Evolutionary conservation across 164 flowering plant genomes (phyloP).

Genomic region (Magnolia changhungtana): DNA sequence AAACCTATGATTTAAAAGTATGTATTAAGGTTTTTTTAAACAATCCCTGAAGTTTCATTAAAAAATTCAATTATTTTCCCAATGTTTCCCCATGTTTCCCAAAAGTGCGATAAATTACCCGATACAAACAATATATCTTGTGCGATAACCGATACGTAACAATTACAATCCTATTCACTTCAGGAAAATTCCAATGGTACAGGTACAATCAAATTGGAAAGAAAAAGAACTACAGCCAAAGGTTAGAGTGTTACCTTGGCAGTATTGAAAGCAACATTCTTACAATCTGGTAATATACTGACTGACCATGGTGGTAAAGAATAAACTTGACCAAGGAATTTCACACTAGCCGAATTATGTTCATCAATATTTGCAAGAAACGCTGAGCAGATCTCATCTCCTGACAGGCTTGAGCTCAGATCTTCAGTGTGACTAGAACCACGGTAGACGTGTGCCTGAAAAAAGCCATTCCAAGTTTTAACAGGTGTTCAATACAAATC

Average conservation of each 20-base stretch:
- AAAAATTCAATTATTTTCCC: too few species aligned
- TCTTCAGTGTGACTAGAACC: slow-evolving; percentile 16
- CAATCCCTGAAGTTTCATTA: too few species aligned
- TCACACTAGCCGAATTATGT: slow-evolving; percentile 45
- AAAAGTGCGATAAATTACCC: too few species aligned
- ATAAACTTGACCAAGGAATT: slow-evolving; percentile 54
- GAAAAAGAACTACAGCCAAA: neutral
- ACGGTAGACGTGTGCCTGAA: slow-evolving; percentile 79
- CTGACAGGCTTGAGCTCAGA: slow-evolving; percentile 19
- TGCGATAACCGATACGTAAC: too few species aligned
- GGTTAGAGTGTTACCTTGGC: slow-evolving; percentile 58
- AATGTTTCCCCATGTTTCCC: too few species aligned
- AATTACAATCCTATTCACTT: neutral
- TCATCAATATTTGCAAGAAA: slow-evolving; percentile 95
- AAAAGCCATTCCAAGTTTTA: slow-evolving; percentile 3
- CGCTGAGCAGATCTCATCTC: slow-evolving; percentile 57
- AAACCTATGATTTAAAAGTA: too few species aligned
- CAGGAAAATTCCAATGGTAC: neutral
- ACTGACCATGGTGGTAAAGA: slow-evolving; percentile 94
- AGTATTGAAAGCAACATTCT: slow-evolving; percentile 66
- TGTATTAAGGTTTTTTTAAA: too few species aligned
- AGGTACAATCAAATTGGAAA: neutral
- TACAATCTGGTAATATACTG: slow-evolving; percentile 86
- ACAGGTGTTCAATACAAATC: neutral
- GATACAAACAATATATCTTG: too few species aligned